Base-by-base conservation (phyloP, 768 basidiomycete species). In the Heimioporus sp. region DNA sequence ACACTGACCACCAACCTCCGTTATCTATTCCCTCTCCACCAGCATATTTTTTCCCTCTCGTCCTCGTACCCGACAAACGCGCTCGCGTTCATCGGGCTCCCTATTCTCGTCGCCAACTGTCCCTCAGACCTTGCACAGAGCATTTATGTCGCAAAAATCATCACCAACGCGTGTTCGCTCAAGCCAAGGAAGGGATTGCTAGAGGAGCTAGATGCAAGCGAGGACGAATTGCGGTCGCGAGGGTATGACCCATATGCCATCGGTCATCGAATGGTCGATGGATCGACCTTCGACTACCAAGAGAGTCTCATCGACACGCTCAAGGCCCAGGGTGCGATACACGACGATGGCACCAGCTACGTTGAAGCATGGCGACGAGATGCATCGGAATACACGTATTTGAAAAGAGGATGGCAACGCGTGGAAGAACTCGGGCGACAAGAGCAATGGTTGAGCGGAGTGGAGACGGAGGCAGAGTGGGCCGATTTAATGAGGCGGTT, bases 11-110 rank as follows among this genome's bases (percentile, higher is more conserved):
- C 72, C 28, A 86, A 84, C 65, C 60, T 72, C 19, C 72, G 71
- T 1, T 81, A 83, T 58, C 73, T 85, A 36, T 80, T 79, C 61
- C 82, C 83, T 2, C 63, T 84, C 7, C 72, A 80, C 59, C 62
- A 68, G 20, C 78, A 82, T 61, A 76, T 83, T 20, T 74, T 86
- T 55, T 79, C 77, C 13, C 65, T 83, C 38, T 72, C 74, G n/a
- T 60, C 74, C 4, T 60, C 65, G 6, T 67, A 79, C 47, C 82
- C 81, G 1, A 62, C 73, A 1, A 80, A 74, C 38, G 79, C 81
- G 16, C 74, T 83, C 20, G 72, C 79, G 5, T 81, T 83, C 65
- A 68, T 83, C 51, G 80, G 81, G 2, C 69, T 83, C 3, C 80
- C 80, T 2, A 70, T 76, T 5, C 61, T 70, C 44, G 74, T 79